These are phyloP conservation scores for Globisporangium uncinulatum DNA, from an alignment of 352 stramenopile genomes.

Conservation along the genomic window DNA sequence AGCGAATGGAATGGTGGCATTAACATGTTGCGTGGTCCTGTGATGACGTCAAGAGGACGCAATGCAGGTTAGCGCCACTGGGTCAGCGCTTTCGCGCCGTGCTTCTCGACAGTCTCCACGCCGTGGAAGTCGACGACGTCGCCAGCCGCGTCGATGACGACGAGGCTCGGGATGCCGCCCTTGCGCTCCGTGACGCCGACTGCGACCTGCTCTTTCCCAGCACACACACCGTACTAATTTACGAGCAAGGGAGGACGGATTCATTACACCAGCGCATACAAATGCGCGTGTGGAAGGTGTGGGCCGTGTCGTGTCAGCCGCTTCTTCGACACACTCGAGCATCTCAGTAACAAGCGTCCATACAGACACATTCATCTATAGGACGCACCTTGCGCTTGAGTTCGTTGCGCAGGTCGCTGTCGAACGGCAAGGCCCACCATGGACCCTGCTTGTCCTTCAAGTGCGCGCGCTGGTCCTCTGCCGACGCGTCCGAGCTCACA, in stretches of 20 bases:
- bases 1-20: too few relatives aligned
- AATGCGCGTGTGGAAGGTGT: too few relatives aligned
- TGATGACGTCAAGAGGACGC: not conserved
- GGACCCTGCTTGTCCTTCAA: conserved; percentile 65
- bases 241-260: too few relatives aligned
- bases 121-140: conserved; percentile 65
- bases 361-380: too few relatives aligned
- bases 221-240: conserved; percentile 60
- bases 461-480: conserved; percentile 49
- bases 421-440: conserved; percentile 77
- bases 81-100: conserved; percentile 35
- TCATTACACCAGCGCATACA: too few relatives aligned
- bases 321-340: not conserved
- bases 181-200: conserved; percentile 59
- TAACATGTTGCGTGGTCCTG: not conserved
- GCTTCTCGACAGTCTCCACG: conserved; percentile 50
- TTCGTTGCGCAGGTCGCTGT: conserved; percentile 45
- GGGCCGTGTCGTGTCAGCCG: too few relatives aligned
- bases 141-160: conserved; percentile 57
- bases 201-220: conserved; percentile 45
- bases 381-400: conserved; percentile 69
- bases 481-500: conserved; percentile 62
- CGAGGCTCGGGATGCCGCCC: conserved; percentile 66
- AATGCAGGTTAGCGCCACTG: conserved; percentile 29
- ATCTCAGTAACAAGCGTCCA: not conserved